phyloP scores from a whole-genome alignment of 2,329 filamentous ascomycete species.

The Xylogone sp. region DNA sequence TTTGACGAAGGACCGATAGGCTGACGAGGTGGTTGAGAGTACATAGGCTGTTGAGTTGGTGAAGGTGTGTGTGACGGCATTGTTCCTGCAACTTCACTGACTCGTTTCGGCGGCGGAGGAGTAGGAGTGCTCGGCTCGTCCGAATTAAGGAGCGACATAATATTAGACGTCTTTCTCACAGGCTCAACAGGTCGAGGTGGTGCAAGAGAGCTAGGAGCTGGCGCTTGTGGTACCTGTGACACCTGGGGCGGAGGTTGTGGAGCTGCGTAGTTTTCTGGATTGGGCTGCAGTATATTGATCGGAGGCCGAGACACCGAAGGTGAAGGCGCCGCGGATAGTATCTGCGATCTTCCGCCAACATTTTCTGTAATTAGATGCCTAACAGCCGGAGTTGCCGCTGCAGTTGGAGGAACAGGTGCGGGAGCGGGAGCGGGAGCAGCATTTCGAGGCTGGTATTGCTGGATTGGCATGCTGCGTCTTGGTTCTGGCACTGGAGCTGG shows the following conservation, averaged over 20 bases:
- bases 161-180: constrained; percentile 58
- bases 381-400: constrained; percentile 7
- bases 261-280: constrained; percentile 20
- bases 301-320: constrained; percentile 19
- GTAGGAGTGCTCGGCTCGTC: constrained; percentile 45
- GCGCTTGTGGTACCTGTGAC: not conserved
- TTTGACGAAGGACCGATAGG: constrained; percentile 11
- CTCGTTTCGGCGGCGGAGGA: constrained; percentile 32
- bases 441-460: constrained; percentile 22
- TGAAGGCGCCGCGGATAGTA: constrained; percentile 18
- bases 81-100: constrained; percentile 18
- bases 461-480: constrained; percentile 18
- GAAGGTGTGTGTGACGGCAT: constrained; percentile 21
- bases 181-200: constrained; percentile 36
- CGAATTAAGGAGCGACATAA: constrained; percentile 61
- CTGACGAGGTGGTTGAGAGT: constrained; percentile 23
- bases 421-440: constrained; percentile 1
- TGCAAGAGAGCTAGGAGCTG: constrained; percentile 27
- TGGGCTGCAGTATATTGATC: constrained; percentile 20
- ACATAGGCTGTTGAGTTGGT: constrained; percentile 19
- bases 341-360: constrained; percentile 12
- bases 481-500: constrained; percentile 12
- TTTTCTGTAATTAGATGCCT: constrained; percentile 22
- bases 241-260: constrained; percentile 4
- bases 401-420: not conserved